phyloP scores from a whole-genome alignment of 495 filamentous ascomycete genomes.

The Xylaria intraflava region DNA sequence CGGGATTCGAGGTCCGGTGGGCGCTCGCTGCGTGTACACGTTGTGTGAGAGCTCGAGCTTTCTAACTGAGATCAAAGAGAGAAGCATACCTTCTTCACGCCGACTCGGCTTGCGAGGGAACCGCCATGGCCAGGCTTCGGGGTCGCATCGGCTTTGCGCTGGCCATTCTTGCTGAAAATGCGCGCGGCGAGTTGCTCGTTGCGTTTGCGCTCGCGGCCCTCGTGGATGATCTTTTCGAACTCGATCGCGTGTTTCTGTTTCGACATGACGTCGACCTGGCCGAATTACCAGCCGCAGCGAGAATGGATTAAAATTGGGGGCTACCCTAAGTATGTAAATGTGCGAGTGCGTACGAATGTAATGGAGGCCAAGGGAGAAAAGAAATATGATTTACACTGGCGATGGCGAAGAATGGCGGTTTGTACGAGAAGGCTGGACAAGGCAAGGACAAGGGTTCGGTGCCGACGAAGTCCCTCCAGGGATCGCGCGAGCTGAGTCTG shows the following conservation, averaged over 20 bases:
- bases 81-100: conserved; percentile 58
- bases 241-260: conserved; percentile 44
- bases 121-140: conserved; percentile 33
- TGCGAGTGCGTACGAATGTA: too few relatives aligned
- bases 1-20: conserved; percentile 33
- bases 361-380: too few relatives aligned
- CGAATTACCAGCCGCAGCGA: not conserved
- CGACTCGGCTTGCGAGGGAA: conserved; percentile 69
- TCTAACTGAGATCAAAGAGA: not conserved
- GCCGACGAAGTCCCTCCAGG: too few relatives aligned
- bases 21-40: conserved; percentile 12
- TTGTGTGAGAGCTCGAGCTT: not conserved
- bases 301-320: not conserved
- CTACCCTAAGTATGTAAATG: too few relatives aligned
- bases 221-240: conserved; percentile 61
- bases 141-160: conserved; percentile 52
- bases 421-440: too few relatives aligned
- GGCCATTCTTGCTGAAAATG: conserved; percentile 55
- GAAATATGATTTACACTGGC: too few relatives aligned
- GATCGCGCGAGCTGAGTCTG: too few relatives aligned
- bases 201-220: conserved; percentile 61
- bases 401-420: too few relatives aligned
- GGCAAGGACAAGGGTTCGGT: too few relatives aligned
- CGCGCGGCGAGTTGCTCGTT: conserved; percentile 64
- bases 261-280: conserved; percentile 35